Percentiles rank a stretch among this genome's conserved stretches.
phyloP scores from a whole-genome alignment of 1,284 basidiomycete species.

The Mycena sp. region DNA sequence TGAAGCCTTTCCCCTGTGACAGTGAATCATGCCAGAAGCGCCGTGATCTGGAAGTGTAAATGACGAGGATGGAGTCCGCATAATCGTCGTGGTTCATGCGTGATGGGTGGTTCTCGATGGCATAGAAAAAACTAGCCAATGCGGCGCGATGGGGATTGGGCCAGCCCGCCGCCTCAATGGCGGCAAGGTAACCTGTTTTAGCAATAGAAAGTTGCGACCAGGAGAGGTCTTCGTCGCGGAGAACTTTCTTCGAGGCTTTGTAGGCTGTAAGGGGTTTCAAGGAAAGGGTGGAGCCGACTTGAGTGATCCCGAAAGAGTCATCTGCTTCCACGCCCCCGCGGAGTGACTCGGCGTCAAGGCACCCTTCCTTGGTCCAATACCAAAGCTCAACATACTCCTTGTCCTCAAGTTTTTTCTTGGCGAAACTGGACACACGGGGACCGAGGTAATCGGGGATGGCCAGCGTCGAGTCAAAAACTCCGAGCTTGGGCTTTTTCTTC shows the following conservation, averaged over 20 bases:
- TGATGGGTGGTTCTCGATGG: not conserved
- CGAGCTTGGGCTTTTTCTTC: conserved; percentile 2
- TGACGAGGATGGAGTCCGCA: not conserved
- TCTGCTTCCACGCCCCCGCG: too few relatives aligned
- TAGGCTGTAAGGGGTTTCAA: not conserved
- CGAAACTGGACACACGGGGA: not conserved
- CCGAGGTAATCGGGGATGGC: not conserved
- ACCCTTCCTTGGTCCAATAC: too few relatives aligned
- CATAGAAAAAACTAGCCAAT: not conserved
- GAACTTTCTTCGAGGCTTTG: conserved; percentile 8
- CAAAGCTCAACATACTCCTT: too few relatives aligned
- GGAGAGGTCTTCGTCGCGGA: too few relatives aligned
- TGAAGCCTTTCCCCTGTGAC: not conserved
- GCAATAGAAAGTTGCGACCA: not conserved
- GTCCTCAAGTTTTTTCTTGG: too few relatives aligned
- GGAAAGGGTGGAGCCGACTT: not conserved
- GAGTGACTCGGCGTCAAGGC: too few relatives aligned
- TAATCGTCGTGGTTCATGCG: not conserved
- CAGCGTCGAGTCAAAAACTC: not conserved
- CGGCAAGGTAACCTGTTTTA: not conserved
- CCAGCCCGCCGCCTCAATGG: not conserved
- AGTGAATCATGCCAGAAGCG: conserved; percentile 1
- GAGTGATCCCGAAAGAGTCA: too few relatives aligned
- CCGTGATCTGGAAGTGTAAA: not conserved
- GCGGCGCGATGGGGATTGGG: not conserved